Conservation (phyloP, 257 asterid genomes). For the Scutellaria galericulata region DNA sequence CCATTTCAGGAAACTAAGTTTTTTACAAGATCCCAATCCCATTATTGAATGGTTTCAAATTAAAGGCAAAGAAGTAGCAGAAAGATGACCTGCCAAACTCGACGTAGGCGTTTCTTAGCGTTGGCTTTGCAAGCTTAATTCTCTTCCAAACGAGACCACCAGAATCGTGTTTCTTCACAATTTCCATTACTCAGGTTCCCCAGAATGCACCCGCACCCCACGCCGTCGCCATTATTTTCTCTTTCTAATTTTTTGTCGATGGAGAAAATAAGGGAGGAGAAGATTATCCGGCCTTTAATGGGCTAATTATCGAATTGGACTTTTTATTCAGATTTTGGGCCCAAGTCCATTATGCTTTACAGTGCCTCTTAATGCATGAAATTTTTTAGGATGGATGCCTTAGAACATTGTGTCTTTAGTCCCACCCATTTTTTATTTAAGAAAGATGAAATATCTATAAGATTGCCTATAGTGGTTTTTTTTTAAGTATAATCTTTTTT, state of each 20-base stretch:
- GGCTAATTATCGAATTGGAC: neutral
- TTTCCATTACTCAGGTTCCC: constrained; percentile 77
- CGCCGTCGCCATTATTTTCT: constrained; percentile 42
- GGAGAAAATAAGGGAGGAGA: too few species aligned
- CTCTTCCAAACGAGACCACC: constrained; percentile 93
- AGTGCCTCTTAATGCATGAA: neutral
- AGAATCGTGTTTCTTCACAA: constrained; percentile 86
- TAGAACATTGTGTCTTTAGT: too few species aligned
- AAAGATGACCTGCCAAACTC: constrained; percentile 86
- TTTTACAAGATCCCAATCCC: neutral
- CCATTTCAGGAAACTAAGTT: neutral
- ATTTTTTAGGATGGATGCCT: too few species aligned
- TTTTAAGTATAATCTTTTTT: too few species aligned
- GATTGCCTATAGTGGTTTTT: too few species aligned
- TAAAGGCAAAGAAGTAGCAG: neutral
- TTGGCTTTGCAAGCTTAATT: constrained; percentile 94
- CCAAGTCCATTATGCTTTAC: neutral
- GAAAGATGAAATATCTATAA: too few species aligned
- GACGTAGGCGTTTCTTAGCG: constrained; percentile 97
- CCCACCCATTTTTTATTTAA: neutral
- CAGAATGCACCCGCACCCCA: constrained; percentile 95
- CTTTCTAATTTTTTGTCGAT: too few species aligned
- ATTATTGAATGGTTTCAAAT: neutral
- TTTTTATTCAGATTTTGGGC: neutral
- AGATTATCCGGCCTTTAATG: neutral